A percentile compares a stretch with the other conserved stretches of the same genome.
These are phyloP conservation scores for Zoysia pacifica DNA, from an alignment of 176 grass and related monocot species.

Conservation along the genomic window DNA sequence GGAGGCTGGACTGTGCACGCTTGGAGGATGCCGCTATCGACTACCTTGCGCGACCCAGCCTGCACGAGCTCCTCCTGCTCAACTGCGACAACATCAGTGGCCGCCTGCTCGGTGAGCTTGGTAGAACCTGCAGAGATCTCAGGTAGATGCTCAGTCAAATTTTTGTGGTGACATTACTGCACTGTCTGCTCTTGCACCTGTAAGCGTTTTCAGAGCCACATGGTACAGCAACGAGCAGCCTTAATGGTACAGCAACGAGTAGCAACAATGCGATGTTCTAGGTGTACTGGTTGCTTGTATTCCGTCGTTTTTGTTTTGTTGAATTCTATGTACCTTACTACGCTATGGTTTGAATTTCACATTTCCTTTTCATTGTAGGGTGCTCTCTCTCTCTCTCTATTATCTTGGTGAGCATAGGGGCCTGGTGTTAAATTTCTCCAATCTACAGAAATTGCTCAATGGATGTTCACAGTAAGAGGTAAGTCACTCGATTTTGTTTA, in stretches of 20 bases:
- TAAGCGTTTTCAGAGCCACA: background rate
- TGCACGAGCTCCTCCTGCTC: conserved; percentile 70
- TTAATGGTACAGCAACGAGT: background rate
- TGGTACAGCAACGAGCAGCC: background rate
- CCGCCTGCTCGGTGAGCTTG: conserved; percentile 64
- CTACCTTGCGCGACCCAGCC: conserved; percentile 64
- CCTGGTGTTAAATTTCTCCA: conserved; percentile 57
- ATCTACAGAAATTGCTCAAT: conserved; percentile 72
- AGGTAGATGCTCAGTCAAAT: conserved; percentile 38
- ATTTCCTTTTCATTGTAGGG: conserved; percentile 46
- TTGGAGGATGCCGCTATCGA: conserved; percentile 67
- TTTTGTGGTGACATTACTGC: background rate
- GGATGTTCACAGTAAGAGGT: conserved; percentile 91
- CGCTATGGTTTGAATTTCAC: conserved; percentile 3
- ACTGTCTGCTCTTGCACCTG: background rate
- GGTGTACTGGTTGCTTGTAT: conserved; percentile 2
- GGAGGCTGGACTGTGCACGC: conserved; percentile 71
- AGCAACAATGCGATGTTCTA: background rate
- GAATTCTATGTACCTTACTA: background rate
- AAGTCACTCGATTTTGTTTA: background rate
- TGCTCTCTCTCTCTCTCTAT: conserved; percentile 57
- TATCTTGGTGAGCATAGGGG: conserved; percentile 66
- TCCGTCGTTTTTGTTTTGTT: background rate
- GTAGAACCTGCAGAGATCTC: conserved; percentile 77
- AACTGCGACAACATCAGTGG: conserved; percentile 83